Base-by-base conservation (phyloP, 352 stramenopile genomes). In the Nothophytophthora sp. region DNA sequence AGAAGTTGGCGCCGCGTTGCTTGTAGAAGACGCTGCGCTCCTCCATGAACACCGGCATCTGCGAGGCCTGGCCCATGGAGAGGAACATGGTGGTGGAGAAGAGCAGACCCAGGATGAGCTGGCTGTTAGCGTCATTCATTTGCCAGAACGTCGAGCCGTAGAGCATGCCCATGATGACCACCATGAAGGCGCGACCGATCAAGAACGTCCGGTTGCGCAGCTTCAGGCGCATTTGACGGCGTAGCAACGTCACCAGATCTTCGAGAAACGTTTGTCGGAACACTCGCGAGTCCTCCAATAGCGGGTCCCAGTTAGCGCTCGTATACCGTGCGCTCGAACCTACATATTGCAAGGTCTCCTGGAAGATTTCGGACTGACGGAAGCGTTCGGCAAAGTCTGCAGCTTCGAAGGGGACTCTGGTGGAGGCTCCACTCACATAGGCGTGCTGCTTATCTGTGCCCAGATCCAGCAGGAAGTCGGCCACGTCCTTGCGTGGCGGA, bases 11-110 rank as follows among this genome's bases (percentile, higher is more conserved):
- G 15, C 86, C 76, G 3, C 72, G 70, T 27, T 96, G 88, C 55
- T 95, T 96, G 74, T 95, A 95, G 60, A 92, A 96, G n/a, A 90
- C 58, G 0, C 36, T 55, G 19, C 75, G 77, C 19, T 65, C 65
- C 20, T 74, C 63, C 60, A 96, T 82, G 41, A 94, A 87, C 29
- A 71, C 73, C 11, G 81, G 69, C 22, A 98, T 52, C 37, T 90
- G 73, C 10, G 84, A 46, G 29, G 89, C 87, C 22, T 81, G 73
- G 12, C 78, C 77, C 40, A 97, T 58, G 5, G 73, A 82, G 0
- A 92, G 56, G 46, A 93, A 96, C 56, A 96, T 86, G 22, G 83
- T 69, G 46, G 63, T 79, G 36, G 87, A 83, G 57, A 96, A 97
- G 3, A 96, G 56, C 24, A 96, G 60, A 36, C 90, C 87, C 22